Evolutionary conservation across 805 yeast genomes (phyloP).

Genomic region (Kodamaea leandrae): DNA sequence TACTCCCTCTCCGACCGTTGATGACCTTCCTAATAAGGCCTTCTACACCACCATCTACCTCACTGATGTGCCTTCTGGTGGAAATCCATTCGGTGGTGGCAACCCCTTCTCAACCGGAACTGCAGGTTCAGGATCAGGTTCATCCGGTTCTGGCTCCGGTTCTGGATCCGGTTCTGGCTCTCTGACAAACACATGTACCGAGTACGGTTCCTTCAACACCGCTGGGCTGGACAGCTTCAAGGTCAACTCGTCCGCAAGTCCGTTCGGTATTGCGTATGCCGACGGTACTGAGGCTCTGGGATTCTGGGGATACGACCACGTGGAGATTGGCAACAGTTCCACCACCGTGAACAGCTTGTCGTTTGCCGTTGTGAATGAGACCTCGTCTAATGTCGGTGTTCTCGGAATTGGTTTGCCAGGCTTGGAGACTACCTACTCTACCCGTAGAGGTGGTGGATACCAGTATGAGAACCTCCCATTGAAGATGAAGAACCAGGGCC

Average conservation of each 20-base stretch:
- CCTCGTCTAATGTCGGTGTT: constrained; percentile 47
- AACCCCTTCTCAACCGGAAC: not conserved
- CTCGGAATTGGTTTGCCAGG: constrained; percentile 70
- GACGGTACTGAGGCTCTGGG: constrained; percentile 51
- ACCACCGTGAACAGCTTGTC: constrained; percentile 49
- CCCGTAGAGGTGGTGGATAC: constrained; percentile 16
- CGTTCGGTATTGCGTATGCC: constrained; percentile 46
- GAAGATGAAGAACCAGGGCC: constrained; percentile 31
- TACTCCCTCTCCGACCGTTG: not conserved
- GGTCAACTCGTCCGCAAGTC: constrained; percentile 38
- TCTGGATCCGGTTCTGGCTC: constrained; percentile 8
- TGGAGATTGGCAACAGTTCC: constrained; percentile 44
- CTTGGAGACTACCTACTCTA: constrained; percentile 56
- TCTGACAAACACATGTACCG: constrained; percentile 38
- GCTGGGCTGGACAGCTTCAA: constrained; percentile 37
- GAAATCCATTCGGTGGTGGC: constrained; percentile 1
- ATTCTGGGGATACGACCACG: constrained; percentile 59
- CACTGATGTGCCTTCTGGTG: constrained; percentile 1
- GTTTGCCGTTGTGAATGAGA: constrained; percentile 67
- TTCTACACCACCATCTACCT: constrained; percentile 6
- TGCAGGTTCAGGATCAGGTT: constrained; percentile 3
- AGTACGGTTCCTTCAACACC: constrained; percentile 49
- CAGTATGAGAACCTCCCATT: constrained; percentile 40
- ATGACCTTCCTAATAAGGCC: not conserved
- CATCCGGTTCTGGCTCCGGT: constrained; percentile 1